Conservation (phyloP, 2,329 filamentous ascomycete genomes). For the Passalora sequoiae region DNA sequence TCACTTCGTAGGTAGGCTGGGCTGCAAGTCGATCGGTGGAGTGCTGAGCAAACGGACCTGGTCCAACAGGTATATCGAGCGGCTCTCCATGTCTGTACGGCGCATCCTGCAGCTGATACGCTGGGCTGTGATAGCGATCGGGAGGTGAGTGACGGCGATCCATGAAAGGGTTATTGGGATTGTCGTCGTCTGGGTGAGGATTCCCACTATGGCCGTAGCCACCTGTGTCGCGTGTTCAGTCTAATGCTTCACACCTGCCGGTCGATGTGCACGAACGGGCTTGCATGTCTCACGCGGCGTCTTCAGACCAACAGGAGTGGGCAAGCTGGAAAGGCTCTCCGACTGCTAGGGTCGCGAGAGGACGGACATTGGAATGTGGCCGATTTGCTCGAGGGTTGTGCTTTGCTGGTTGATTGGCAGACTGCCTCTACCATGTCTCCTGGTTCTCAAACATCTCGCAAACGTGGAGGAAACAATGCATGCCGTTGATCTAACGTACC, state of each 20-base stretch:
- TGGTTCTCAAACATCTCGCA: slow-evolving; percentile 12
- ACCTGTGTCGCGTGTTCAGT: slow-evolving; percentile 13
- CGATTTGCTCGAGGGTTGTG: slow-evolving; percentile 1
- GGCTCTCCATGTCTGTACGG: slow-evolving; percentile 57
- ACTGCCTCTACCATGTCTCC: background rate
- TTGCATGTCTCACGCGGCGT: slow-evolving; percentile 3
- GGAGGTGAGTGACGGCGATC: slow-evolving; percentile 34
- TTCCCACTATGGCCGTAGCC: slow-evolving; percentile 22
- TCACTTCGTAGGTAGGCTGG: slow-evolving; percentile 76
- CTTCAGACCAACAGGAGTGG: too few species aligned
- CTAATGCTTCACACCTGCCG: background rate
- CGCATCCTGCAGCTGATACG: slow-evolving; percentile 78
- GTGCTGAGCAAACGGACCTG: slow-evolving; percentile 41
- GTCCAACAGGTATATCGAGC: slow-evolving; percentile 65
- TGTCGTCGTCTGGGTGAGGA: slow-evolving; percentile 19
- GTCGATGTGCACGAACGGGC: background rate
- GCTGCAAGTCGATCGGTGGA: slow-evolving; percentile 71
- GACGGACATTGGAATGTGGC: slow-evolving; percentile 19
- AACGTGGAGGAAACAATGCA: slow-evolving; percentile 7
- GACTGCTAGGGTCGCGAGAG: slow-evolving; percentile 1
- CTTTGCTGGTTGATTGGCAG: slow-evolving; percentile 4
- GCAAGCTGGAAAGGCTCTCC: background rate
- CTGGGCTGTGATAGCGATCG: slow-evolving; percentile 62
- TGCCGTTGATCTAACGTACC: slow-evolving; percentile 13
- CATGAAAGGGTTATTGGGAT: slow-evolving; percentile 22